Conservation (phyloP, 176 grass and related monocot species). For the Aegilops sharonensis region DNA sequence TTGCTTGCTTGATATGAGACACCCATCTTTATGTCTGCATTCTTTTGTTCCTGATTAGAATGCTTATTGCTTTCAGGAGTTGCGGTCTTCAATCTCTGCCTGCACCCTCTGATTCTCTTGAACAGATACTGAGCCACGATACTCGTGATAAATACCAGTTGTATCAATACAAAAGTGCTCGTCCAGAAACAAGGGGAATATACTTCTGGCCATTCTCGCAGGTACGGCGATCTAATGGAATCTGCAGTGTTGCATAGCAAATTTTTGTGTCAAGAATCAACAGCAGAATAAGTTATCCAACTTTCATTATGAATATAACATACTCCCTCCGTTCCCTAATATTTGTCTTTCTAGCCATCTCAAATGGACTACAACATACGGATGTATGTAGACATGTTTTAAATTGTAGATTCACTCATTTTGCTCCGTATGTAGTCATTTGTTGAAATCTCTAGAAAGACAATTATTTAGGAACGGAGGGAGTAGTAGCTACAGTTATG, state of each 20-base stretch:
- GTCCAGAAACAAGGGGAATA: constrained; percentile 74
- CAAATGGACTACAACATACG: no score
- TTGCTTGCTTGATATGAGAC: constrained; percentile 67
- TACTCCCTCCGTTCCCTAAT: background rate
- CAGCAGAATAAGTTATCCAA: background rate
- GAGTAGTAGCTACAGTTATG: background rate
- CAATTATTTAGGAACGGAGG: no score
- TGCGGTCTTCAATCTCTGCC: constrained; percentile 37
- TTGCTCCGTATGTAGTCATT: no score
- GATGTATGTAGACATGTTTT: no score
- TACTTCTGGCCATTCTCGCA: constrained; percentile 68
- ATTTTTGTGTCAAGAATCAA: constrained; percentile 11
- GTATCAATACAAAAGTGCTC: constrained; percentile 43
- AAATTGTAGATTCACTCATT: no score
- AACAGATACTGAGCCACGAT: constrained; percentile 51
- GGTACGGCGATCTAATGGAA: constrained; percentile 34
- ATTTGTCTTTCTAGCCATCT: no score
- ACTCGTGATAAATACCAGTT: constrained; percentile 57
- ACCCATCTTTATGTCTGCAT: constrained; percentile 36
- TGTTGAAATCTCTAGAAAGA: no score
- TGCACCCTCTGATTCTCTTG: constrained; percentile 45
- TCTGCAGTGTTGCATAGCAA: constrained; percentile 37
- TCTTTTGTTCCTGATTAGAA: constrained; percentile 25
- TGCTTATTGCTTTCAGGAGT: constrained; percentile 33
- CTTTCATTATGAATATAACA: background rate